Base-by-base conservation (phyloP, 2,329 filamentous ascomycete species). In the Hypoxylon sp. region DNA sequence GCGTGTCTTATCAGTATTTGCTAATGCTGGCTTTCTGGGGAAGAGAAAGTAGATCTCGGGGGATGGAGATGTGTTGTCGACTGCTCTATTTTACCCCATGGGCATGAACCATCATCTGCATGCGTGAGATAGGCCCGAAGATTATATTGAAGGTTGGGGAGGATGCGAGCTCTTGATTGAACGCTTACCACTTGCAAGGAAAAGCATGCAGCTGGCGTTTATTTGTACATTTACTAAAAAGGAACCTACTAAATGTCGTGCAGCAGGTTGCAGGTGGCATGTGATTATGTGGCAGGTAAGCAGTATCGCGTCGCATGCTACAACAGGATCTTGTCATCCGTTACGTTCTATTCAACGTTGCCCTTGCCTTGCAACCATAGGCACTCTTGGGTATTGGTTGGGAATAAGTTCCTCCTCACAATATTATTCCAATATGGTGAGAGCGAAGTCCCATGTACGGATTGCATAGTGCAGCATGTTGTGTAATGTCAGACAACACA, bases 91-190 rank as follows among this genome's bases (percentile, higher is more conserved):
- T 65, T 68, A 65, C 62, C 66, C 66, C 66, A 63, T 68, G 66
- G 66, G 58, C 53, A 56, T 9, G 36, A 41, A 49, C 10, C 25
- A 34, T 30, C 13, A 23, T 55, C 51, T 62, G 57, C 59, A 63
- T 49, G 25, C 32, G 25, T 36, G 34, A 63, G 53, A 43, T 60
- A 69, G 66, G 66, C 59, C 66, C 67, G 67, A 69, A 63, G 46
- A 23, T 60, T 60, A 69, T 66, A 63, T 64, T 64, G 57, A 59
- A 41, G 48, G 34, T 49, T 58, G 57, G 34, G 60, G 46, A 51
- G 30, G 36, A 25, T n/a, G 50, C 48, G 53, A 32, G 38, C 51
- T 63, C 56, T 63, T 63, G 55, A 63, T 66, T 66, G 63, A 69
- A 63, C 46, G 66, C 50, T 63, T 66, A 23, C 6, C 34, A 23